Conservation (phyloP, 345 rosid genomes). For the Aegle marmelos region DNA sequence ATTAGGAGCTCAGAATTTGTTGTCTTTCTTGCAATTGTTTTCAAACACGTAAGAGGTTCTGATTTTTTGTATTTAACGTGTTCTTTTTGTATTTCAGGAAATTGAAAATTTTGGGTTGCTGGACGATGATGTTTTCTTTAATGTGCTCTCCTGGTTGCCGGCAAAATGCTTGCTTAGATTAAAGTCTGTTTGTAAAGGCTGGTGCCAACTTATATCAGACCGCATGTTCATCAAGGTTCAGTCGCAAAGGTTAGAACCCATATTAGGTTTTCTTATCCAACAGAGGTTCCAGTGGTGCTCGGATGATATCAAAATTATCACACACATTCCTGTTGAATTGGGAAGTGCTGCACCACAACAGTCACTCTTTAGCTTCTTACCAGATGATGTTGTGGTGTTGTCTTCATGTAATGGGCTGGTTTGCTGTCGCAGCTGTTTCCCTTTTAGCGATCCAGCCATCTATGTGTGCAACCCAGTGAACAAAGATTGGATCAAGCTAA, state of each 20-base stretch:
- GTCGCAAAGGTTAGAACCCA: constrained; percentile 22
- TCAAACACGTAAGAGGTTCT: background rate
- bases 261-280: constrained; percentile 40
- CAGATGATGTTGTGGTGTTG: constrained; percentile 33
- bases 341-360: constrained; percentile 12
- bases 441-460: constrained; percentile 26
- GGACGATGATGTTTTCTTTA: constrained; percentile 23
- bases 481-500: constrained; percentile 30
- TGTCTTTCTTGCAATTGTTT: background rate
- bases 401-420: constrained; percentile 39
- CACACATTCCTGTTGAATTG: constrained; percentile 28
- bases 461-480: constrained; percentile 43
- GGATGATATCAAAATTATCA: constrained; percentile 27
- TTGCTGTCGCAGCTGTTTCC: constrained; percentile 34
- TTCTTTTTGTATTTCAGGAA: constrained; percentile 5
- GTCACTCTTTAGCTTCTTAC: constrained; percentile 32
- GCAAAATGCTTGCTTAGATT: constrained; percentile 27
- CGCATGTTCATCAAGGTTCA: constrained; percentile 25
- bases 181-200: constrained; percentile 31
- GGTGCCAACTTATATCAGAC: constrained; percentile 28
- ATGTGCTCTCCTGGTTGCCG: constrained; percentile 36
- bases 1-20: background rate
- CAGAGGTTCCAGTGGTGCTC: constrained; percentile 17
- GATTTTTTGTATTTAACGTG: background rate
- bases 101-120: constrained; percentile 4